phyloP scores from a whole-genome alignment of 805 yeast species.

The Metschnikowia shivogae region DNA sequence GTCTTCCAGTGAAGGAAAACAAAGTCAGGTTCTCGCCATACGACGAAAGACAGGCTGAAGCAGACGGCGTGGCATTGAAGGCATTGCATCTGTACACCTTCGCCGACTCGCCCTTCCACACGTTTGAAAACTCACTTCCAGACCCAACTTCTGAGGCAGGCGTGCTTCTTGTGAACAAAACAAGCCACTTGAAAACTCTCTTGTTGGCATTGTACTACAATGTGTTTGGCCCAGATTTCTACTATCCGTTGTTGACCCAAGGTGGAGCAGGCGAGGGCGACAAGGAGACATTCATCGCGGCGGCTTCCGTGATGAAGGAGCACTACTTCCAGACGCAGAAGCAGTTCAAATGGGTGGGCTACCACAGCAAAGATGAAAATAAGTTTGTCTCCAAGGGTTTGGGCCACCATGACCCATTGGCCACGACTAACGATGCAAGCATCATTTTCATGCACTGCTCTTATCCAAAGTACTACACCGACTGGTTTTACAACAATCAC shows the following conservation, averaged over 20 bases:
- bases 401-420: constrained; percentile 39
- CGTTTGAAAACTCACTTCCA: constrained; percentile 59
- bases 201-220: constrained; percentile 63
- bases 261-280: constrained; percentile 80
- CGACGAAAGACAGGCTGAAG: constrained; percentile 33
- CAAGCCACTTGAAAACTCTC: constrained; percentile 54
- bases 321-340: constrained; percentile 52
- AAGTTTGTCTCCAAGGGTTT: constrained; percentile 26
- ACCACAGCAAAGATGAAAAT: constrained; percentile 27
- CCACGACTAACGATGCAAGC: constrained; percentile 13
- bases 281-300: constrained; percentile 71
- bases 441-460: constrained; percentile 54
- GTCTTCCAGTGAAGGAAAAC: constrained; percentile 28
- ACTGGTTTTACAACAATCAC: constrained; percentile 21
- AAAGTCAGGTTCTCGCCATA: constrained; percentile 32
- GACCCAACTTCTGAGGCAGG: constrained; percentile 72
- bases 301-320: constrained; percentile 49
- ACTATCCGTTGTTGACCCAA: constrained; percentile 65
- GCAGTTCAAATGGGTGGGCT: constrained; percentile 40
- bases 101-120: constrained; percentile 48
- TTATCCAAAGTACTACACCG: constrained; percentile 46
- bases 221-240: constrained; percentile 58
- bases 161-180: constrained; percentile 58
- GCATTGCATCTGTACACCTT: constrained; percentile 22
- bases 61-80: constrained; percentile 26